These are phyloP conservation scores for Halteria grandinella DNA, from an alignment of 73 alveolate genomes.

Conservation along the genomic window DNA sequence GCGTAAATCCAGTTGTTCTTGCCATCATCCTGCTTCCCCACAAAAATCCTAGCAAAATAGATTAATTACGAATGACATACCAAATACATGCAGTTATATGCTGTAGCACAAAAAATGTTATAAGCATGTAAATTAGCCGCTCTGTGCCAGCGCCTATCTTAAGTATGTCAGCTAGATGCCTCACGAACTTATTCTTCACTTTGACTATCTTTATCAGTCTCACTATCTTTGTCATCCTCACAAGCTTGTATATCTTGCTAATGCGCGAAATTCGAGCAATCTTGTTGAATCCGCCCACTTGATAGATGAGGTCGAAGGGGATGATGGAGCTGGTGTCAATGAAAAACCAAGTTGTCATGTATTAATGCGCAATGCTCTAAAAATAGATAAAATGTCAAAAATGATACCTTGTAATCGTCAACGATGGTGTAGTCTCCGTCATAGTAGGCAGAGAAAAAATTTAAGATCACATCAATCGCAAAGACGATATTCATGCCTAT, in stretches of 20 bases:
- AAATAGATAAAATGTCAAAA: too few relatives aligned
- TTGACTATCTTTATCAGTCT: constrained; percentile 76
- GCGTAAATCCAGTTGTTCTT: constrained; percentile 66
- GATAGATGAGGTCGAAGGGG: not conserved
- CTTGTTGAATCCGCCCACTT: constrained; percentile 59
- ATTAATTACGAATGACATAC: too few relatives aligned
- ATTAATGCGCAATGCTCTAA: not conserved
- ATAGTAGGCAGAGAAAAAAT: not conserved
- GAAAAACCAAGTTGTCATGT: not conserved
- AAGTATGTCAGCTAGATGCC: constrained; percentile 38
- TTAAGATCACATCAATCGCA: not conserved
- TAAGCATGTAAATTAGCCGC: constrained; percentile 69
- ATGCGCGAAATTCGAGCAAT: constrained; percentile 75
- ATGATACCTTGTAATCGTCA: not conserved
- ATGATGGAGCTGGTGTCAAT: not conserved
- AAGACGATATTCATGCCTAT: not conserved
- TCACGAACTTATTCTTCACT: constrained; percentile 53
- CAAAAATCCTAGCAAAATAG: too few relatives aligned
- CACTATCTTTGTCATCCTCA: constrained; percentile 66
- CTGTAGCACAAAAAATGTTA: constrained; percentile 62
- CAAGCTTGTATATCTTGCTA: constrained; percentile 73
- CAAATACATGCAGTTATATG: constrained; percentile 83
- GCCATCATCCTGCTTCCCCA: constrained; percentile 54
- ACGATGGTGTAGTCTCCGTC: not conserved
- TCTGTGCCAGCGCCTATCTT: constrained; percentile 74